phyloP scores from a whole-genome alignment of 257 asterid species.

The Agastache rugosa region DNA sequence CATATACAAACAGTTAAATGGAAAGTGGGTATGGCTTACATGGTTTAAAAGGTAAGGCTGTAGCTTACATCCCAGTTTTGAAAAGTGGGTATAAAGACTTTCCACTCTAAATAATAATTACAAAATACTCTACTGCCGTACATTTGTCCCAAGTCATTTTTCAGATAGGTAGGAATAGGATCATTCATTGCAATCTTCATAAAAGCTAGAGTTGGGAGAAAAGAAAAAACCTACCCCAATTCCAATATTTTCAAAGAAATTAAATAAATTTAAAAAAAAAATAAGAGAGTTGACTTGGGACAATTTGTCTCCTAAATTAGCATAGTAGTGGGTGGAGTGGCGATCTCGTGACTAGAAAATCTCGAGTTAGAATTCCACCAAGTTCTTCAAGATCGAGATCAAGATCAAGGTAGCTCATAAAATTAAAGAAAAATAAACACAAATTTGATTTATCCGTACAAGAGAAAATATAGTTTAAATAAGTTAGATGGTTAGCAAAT shows the following conservation, averaged over 20 bases:
- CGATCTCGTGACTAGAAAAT: neutral
- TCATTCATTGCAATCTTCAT: slow-evolving; percentile 16
- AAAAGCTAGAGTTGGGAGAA: neutral
- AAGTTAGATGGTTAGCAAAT: neutral
- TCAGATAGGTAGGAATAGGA: slow-evolving; percentile 20
- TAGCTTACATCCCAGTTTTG: no score
- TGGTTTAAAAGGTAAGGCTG: no score
- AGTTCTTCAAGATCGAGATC: neutral
- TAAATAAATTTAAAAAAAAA: neutral
- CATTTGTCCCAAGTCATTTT: slow-evolving; percentile 21
- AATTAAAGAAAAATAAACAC: no score
- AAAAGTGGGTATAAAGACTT: no score
- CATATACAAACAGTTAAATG: no score
- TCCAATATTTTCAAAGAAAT: neutral
- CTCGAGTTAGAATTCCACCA: neutral
- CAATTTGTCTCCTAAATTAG: neutral
- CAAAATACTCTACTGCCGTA: neutral
- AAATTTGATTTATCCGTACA: no score
- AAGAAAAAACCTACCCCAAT: neutral
- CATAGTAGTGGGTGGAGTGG: neutral
- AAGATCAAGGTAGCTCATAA: neutral
- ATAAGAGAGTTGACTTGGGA: slow-evolving; percentile 17
- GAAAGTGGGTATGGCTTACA: no score
- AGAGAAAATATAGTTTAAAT: neutral
- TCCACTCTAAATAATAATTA: slow-evolving; percentile 6